phyloP scores from a whole-genome alignment of 2,329 filamentous ascomycete species.

The Cladorrhinum sp. region DNA sequence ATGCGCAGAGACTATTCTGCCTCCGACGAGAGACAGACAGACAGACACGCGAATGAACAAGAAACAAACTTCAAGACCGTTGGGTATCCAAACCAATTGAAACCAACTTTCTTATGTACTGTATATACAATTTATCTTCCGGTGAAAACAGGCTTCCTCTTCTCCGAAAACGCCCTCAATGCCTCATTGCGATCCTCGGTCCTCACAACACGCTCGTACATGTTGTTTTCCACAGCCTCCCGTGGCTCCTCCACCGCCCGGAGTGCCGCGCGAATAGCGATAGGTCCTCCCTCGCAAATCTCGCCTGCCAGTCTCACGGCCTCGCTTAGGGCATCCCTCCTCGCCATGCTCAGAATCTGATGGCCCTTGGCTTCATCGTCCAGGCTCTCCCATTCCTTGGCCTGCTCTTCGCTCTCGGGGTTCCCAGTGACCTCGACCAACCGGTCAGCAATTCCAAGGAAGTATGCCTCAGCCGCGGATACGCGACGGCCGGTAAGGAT shows the following conservation, averaged over 20 bases:
- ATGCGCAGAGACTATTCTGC: background rate
- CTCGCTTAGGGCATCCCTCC: conserved; percentile 68
- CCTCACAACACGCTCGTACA: conserved; percentile 78
- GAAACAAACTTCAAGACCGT: background rate
- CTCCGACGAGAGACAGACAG: too few relatives aligned
- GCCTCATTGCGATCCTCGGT: conserved; percentile 90
- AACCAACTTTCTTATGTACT: background rate
- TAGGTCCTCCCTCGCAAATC: conserved; percentile 79
- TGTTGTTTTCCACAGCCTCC: conserved; percentile 78
- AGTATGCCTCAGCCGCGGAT: conserved; percentile 80
- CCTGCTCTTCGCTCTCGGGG: conserved; percentile 28
- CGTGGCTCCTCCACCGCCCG: conserved; percentile 70
- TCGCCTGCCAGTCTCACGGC: conserved; percentile 75
- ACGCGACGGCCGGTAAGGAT: conserved; percentile 89
- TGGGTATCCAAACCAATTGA: background rate
- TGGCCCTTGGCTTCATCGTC: conserved; percentile 35
- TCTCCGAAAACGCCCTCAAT: conserved; percentile 72
- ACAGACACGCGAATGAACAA: too few relatives aligned
- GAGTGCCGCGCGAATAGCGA: conserved; percentile 76
- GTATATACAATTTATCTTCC: conserved; percentile 40
- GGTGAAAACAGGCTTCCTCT: conserved; percentile 58
- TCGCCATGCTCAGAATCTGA: conserved; percentile 54
- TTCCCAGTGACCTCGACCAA: conserved; percentile 66
- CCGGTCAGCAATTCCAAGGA: conserved; percentile 85
- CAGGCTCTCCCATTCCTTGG: conserved; percentile 36